Conservation (phyloP, 257 asterid species). For the Ajuga chamaepitys region DNA sequence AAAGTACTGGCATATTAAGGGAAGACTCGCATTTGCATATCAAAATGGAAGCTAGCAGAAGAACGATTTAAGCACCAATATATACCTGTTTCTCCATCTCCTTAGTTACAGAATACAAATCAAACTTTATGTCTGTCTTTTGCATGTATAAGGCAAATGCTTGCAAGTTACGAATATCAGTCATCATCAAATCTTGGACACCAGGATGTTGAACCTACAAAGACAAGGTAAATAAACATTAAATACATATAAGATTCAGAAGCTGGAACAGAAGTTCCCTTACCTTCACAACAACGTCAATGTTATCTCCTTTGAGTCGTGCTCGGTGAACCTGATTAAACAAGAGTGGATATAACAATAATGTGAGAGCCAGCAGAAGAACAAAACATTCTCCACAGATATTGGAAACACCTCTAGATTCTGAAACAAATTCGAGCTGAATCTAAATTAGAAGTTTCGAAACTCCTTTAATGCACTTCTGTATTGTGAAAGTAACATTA, state of each 20-base stretch:
- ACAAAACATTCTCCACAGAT: background rate
- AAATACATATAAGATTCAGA: slow-evolving; percentile 1
- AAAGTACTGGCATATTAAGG: background rate
- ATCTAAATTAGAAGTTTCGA: background rate
- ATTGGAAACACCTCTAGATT: background rate
- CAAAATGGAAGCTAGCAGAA: slow-evolving; percentile 4
- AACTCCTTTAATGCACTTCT: background rate
- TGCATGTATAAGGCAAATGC: slow-evolving; percentile 93
- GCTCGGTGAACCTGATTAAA: slow-evolving; percentile 83
- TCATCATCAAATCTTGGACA: slow-evolving; percentile 92
- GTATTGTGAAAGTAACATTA: background rate
- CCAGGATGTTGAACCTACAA: slow-evolving; percentile 95
- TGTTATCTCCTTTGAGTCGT: slow-evolving; percentile 66
- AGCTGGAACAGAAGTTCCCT: slow-evolving; percentile 8
- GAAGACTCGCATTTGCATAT: background rate
- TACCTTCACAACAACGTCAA: slow-evolving; percentile 92
- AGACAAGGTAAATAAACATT: slow-evolving; percentile 14
- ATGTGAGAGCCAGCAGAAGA: background rate
- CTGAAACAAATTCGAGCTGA: slow-evolving; percentile 5
- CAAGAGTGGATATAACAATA: slow-evolving; percentile 10
- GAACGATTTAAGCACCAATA: background rate
- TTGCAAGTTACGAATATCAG: slow-evolving; percentile 90
- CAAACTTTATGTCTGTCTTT: slow-evolving; percentile 90
- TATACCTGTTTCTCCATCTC: slow-evolving; percentile 97
- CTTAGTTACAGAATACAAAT: slow-evolving; percentile 82